Evolutionary conservation across 2,329 filamentous ascomycete species (phyloP).

Genomic region (Exophiala aquamarina): DNA sequence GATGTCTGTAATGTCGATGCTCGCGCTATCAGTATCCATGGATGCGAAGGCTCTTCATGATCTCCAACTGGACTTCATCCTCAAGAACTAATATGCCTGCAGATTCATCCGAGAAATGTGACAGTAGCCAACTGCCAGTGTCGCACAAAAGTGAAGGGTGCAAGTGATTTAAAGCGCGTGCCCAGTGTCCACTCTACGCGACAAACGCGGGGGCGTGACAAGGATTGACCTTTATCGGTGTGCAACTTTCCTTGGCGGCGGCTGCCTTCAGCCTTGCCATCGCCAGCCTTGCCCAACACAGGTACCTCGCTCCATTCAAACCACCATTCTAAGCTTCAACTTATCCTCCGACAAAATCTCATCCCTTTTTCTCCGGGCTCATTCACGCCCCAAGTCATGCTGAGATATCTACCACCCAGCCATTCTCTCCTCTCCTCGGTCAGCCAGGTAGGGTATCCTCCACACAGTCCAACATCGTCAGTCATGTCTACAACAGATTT

Average conservation of each 20-base stretch:
- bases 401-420: slow-evolving; percentile 22
- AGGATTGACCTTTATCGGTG: too few relatives aligned
- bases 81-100: neutral
- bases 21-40: slow-evolving; percentile 23
- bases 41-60: neutral
- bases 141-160: neutral
- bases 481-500: slow-evolving; percentile 4
- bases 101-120: neutral
- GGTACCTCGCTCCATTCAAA: slow-evolving; percentile 2
- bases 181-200: too few relatives aligned
- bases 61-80: neutral
- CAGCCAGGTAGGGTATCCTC: slow-evolving; percentile 30
- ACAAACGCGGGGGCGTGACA: too few relatives aligned
- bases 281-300: too few relatives aligned
- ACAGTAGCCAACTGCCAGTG: too few relatives aligned
- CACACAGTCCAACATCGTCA: slow-evolving; percentile 27
- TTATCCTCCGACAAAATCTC: slow-evolving; percentile 33
- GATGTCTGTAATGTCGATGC: slow-evolving; percentile 17
- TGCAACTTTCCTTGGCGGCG: too few relatives aligned
- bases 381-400: slow-evolving; percentile 26
- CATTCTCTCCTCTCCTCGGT: slow-evolving; percentile 27
- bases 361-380: slow-evolving; percentile 26
- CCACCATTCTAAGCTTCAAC: slow-evolving; percentile 38
- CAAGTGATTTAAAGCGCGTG: neutral
- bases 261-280: too few relatives aligned